These are phyloP conservation scores for Tetradesmus lagerheimii DNA, from an alignment of 139 green algal genomes.

Conservation along the genomic window DNA sequence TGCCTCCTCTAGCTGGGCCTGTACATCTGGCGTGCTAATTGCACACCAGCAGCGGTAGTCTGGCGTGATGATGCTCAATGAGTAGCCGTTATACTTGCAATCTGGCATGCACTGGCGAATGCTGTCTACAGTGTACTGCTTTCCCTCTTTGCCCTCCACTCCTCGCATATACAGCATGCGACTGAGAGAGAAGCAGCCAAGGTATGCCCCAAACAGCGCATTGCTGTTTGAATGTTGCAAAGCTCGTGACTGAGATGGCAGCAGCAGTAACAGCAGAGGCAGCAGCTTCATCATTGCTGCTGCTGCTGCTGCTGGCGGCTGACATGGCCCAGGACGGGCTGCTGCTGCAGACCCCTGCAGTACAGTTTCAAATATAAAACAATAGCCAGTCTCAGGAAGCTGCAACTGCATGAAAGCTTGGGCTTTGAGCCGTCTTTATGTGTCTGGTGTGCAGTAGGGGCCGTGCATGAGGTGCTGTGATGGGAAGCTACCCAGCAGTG, in stretches of 20 bases:
- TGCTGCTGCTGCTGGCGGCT: background rate
- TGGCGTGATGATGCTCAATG: background rate
- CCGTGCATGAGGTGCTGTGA: no score
- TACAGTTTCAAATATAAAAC: background rate
- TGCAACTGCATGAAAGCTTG: no score
- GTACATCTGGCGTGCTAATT: background rate
- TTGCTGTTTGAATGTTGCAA: background rate
- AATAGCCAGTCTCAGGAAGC: no score
- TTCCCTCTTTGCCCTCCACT: background rate
- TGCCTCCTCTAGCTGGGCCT: background rate
- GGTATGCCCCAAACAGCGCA: constrained; percentile 5
- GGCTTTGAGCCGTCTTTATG: no score
- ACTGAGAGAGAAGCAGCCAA: constrained; percentile 29
- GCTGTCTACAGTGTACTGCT: background rate
- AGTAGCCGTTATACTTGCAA: background rate
- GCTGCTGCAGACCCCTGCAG: background rate
- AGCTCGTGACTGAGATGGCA: background rate
- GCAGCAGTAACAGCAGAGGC: background rate
- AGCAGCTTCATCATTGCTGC: no score
- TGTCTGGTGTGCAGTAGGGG: no score
- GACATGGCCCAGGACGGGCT: background rate
- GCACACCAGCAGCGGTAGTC: constrained; percentile 7
- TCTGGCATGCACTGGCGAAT: background rate
- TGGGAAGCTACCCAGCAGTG: no score
- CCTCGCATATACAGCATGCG: background rate